These are phyloP conservation scores for Trichothecium sympodiale DNA, from an alignment of 2,329 filamentous ascomycete species.

Conservation along the genomic window DNA sequence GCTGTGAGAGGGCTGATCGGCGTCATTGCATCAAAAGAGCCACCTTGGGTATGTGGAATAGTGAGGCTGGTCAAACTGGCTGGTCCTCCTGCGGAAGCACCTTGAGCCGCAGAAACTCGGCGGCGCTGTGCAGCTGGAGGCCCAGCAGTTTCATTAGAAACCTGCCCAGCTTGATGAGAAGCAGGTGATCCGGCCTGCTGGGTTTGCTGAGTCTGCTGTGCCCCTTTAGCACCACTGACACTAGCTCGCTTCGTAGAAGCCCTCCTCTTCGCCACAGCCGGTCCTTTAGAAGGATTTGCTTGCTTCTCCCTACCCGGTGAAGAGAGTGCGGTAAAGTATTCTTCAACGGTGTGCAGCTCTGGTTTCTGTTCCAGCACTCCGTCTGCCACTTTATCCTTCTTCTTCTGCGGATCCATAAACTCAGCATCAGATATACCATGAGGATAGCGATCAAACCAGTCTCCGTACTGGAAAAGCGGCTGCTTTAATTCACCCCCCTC, in stretches of 20 bases:
- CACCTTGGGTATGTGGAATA: constrained; percentile 28
- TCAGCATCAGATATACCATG: constrained; percentile 80
- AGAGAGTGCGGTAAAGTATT: constrained; percentile 78
- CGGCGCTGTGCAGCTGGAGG: constrained; percentile 16
- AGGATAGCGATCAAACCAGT: constrained; percentile 95
- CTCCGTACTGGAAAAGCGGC: constrained; percentile 84
- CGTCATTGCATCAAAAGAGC: constrained; percentile 35
- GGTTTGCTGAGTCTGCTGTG: constrained; percentile 5
- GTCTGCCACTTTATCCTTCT: constrained; percentile 73
- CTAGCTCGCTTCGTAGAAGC: constrained; percentile 23
- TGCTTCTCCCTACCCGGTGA: constrained; percentile 41
- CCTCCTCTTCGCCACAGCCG: constrained; percentile 22
- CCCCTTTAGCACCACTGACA: constrained; percentile 2
- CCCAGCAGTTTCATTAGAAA: constrained; percentile 6
- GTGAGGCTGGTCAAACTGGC: constrained; percentile 27
- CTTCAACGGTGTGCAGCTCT: constrained; percentile 85
- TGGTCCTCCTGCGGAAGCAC: constrained; percentile 28
- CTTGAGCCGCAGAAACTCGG: constrained; percentile 29
- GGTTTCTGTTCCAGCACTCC: constrained; percentile 81
- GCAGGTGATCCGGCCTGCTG: constrained; percentile 11
- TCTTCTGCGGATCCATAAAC: constrained; percentile 64
- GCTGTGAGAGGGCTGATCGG: constrained; percentile 40
- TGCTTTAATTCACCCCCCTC: constrained; percentile 36
- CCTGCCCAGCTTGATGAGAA: background rate
- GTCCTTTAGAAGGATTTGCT: background rate